phyloP scores from a whole-genome alignment of 192 early-diverging fungal genomes.

The Geranomyces variabilis region DNA sequence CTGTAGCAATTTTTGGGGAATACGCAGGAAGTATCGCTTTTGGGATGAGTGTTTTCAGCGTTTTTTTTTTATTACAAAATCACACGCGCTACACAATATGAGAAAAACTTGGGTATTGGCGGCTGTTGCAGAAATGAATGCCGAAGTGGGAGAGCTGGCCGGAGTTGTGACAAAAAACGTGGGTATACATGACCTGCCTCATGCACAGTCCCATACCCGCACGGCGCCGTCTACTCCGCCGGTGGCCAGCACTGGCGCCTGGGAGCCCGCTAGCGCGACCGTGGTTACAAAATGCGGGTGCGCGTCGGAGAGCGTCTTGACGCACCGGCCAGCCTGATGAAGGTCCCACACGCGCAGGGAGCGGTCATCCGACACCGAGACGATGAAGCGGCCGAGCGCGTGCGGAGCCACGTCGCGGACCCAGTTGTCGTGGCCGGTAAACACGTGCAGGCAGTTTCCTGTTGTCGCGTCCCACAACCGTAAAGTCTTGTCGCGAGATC shows the following conservation, averaged over 20 bases:
- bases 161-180: too few relatives aligned
- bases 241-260: slow-evolving; percentile 74
- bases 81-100: too few relatives aligned
- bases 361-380: slow-evolving; percentile 90
- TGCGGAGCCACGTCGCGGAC: slow-evolving; percentile 81
- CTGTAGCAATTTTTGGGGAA: too few relatives aligned
- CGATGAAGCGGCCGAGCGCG: slow-evolving; percentile 71
- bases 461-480: slow-evolving; percentile 37
- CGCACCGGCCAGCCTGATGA: slow-evolving; percentile 70
- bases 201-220: slow-evolving; percentile 63
- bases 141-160: too few relatives aligned
- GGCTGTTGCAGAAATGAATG: too few relatives aligned
- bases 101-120: too few relatives aligned
- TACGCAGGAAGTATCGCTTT: too few relatives aligned
- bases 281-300: slow-evolving; percentile 89
- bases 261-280: slow-evolving; percentile 58
- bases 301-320: slow-evolving; percentile 77
- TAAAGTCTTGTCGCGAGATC: slow-evolving; percentile 91
- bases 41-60: too few relatives aligned
- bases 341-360: slow-evolving; percentile 90
- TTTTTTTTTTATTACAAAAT: too few relatives aligned
- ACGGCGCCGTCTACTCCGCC: slow-evolving; percentile 82
- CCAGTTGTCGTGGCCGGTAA: slow-evolving; percentile 41
- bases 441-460: slow-evolving; percentile 27
- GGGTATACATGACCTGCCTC: too few relatives aligned